phyloP scores from a whole-genome alignment of 208 protist genomes.

The Crithidia sp. region DNA sequence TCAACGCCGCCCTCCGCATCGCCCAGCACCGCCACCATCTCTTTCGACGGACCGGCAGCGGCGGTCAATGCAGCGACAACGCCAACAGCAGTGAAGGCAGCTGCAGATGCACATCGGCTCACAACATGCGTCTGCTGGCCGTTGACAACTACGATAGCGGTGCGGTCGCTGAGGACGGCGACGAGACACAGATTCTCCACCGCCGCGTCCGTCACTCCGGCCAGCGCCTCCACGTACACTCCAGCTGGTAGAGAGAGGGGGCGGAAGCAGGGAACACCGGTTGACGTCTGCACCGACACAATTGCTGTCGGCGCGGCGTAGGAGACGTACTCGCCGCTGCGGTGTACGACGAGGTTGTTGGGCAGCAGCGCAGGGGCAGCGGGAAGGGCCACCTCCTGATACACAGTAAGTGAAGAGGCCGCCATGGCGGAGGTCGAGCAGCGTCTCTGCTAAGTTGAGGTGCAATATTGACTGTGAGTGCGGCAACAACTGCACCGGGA shows the following conservation, averaged over 20 bases:
- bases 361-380: conserved; percentile 37
- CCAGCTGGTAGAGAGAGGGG: conserved; percentile 13
- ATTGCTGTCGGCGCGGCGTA: conserved; percentile 33
- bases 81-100: conserved; percentile 10
- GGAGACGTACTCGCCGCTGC: conserved; percentile 17
- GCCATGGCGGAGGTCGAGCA: not conserved
- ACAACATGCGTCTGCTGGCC: conserved; percentile 20
- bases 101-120: not conserved
- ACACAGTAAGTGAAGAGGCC: conserved; percentile 6
- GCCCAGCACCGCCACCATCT: conserved; percentile 20
- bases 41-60: not conserved
- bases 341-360: conserved; percentile 54
- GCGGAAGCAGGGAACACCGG: conserved; percentile 26
- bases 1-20: conserved; percentile 11
- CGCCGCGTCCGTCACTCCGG: conserved; percentile 10
- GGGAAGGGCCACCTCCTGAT: conserved; percentile 19
- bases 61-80: not conserved
- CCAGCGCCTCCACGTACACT: conserved; percentile 4
- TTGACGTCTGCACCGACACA: conserved; percentile 33
- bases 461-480: too few relatives aligned
- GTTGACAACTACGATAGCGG: conserved; percentile 20
- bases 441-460: too few relatives aligned
- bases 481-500: too few relatives aligned
- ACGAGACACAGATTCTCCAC: conserved; percentile 26
- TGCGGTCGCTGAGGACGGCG: conserved; percentile 4